Percentiles rank a stretch among this genome's conserved stretches.
phyloP scores from a whole-genome alignment of 164 flowering plant genomes.

The Akebia trifoliata region DNA sequence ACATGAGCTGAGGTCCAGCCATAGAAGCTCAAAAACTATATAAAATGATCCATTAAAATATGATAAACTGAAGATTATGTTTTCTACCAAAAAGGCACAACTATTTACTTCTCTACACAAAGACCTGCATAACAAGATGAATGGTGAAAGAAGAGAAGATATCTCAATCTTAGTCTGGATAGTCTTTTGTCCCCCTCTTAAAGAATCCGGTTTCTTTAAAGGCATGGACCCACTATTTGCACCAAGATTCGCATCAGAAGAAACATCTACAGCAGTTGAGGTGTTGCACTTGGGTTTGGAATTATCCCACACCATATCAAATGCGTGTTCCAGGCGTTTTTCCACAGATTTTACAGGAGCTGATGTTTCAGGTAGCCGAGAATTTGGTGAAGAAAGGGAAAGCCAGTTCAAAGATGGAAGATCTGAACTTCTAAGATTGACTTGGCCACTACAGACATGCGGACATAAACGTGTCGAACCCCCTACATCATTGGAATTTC shows the following conservation, averaged over 20 bases:
- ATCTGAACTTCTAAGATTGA: slow-evolving; percentile 9
- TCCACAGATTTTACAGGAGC: slow-evolving; percentile 25
- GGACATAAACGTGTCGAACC: slow-evolving; percentile 3
- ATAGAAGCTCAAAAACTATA: too few relatives aligned
- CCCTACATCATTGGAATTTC: slow-evolving; percentile 3
- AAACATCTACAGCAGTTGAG: slow-evolving; percentile 11
- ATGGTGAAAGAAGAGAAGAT: too few relatives aligned
- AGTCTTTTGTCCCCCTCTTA: slow-evolving; percentile 4
- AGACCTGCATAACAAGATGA: too few relatives aligned
- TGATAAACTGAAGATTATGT: too few relatives aligned
- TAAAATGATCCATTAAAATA: too few relatives aligned
- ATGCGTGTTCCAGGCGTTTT: slow-evolving; percentile 27
- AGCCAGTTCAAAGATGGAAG: slow-evolving; percentile 17
- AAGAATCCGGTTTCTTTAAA: slow-evolving; percentile 14
- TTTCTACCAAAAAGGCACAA: too few relatives aligned
- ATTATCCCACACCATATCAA: slow-evolving; percentile 28
- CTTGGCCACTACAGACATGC: not conserved
- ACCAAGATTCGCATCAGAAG: slow-evolving; percentile 10
- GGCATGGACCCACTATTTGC: slow-evolving; percentile 1
- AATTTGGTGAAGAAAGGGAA: slow-evolving; percentile 19
- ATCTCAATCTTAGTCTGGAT: too few relatives aligned
- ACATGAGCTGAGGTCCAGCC: too few relatives aligned
- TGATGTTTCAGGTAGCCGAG: slow-evolving; percentile 3
- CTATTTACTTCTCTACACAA: too few relatives aligned
- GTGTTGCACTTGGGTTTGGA: slow-evolving; percentile 8